Base-by-base conservation (phyloP, 1,284 basidiomycete species). In the Ganoderma meredithae region DNA sequence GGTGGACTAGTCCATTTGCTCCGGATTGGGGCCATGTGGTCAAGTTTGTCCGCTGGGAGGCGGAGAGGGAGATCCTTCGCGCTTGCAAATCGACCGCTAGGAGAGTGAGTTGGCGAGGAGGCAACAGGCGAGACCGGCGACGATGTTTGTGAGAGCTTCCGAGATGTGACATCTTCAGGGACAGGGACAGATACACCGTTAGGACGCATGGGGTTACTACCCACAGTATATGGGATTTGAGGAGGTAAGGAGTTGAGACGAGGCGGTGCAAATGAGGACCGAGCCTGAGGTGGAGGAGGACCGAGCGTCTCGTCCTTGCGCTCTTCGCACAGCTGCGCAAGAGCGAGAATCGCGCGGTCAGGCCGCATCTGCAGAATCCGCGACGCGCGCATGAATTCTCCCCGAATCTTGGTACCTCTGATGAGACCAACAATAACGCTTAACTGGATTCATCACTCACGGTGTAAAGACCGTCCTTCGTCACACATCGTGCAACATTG, bases 341-440 rank as follows among this genome's bases (percentile, higher is more conserved):
- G 83, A 3, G 94, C 93, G 15, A 92, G 79, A 33, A 94, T 88
- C 1, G 95, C 94, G 60, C 94, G 89, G 64, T 95, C 93, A 0
- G 94, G 95, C 12, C 94, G 90, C 72, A 85, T 82, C 3, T 90
- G 86, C 40, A 97, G 83, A 65, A 97, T 94, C 60, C 96, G 89
- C 36, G 92, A 92, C 12, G 97, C 97, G 49, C 97, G 92, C 95
- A 98, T 98, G 79, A 99, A 98, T 83, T 99, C 97, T 62, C 97
- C 97, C 10, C 97, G 95, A 76, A 99, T 97, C 95, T 97, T 73
- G n/a, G 64, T 22, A 33, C 12, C 55, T n/a, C 13, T 39, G 39
- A 22, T 17, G 33, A 47, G 13, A 62, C 62, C 40, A 1, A 68
- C 53, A 27, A 6, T 7, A 43, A 25, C 49, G 36, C 52, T 60